These are phyloP conservation scores for Tolypocladium inflatum DNA, from an alignment of 2,329 filamentous ascomycete species.

Conservation along the genomic window DNA sequence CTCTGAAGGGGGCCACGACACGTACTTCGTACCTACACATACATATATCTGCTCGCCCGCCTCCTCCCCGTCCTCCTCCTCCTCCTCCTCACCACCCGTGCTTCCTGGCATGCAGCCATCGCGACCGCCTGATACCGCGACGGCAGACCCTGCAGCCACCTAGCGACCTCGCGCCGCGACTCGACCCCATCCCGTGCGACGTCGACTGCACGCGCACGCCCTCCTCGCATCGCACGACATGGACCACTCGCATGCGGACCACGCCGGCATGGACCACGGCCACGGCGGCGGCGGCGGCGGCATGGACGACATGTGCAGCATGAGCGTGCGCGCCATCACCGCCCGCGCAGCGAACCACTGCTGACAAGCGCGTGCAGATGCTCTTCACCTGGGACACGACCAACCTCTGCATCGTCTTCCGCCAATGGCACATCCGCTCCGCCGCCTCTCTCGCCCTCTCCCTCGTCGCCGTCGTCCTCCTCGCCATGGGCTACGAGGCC, in stretches of 20 bases:
- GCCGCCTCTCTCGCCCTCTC: conserved; percentile 69
- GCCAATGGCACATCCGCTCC: conserved; percentile 75
- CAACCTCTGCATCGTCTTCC: conserved; percentile 94
- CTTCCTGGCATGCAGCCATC: background rate
- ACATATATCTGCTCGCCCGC: background rate
- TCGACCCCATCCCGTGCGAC: background rate
- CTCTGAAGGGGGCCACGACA: background rate
- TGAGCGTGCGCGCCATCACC: conserved; percentile 57
- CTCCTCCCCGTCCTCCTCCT: background rate
- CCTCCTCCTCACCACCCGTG: background rate
- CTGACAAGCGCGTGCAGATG: conserved; percentile 52
- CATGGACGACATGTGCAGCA: conserved; percentile 66
- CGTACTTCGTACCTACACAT: background rate
- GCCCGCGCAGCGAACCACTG: background rate
- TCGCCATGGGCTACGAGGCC: conserved; percentile 89
- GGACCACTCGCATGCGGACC: conserved; percentile 6
- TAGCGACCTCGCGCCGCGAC: background rate
- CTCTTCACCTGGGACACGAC: conserved; percentile 93
- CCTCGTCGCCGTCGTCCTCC: conserved; percentile 68
- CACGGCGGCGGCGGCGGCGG: conserved; percentile 36
- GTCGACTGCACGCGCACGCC: background rate
- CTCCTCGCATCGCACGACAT: background rate
- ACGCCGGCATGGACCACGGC: conserved; percentile 29
- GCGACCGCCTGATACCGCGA: background rate
- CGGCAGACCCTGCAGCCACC: no score